phyloP scores from a whole-genome alignment of 2,329 filamentous ascomycete species.

The Alternaria brassicae region DNA sequence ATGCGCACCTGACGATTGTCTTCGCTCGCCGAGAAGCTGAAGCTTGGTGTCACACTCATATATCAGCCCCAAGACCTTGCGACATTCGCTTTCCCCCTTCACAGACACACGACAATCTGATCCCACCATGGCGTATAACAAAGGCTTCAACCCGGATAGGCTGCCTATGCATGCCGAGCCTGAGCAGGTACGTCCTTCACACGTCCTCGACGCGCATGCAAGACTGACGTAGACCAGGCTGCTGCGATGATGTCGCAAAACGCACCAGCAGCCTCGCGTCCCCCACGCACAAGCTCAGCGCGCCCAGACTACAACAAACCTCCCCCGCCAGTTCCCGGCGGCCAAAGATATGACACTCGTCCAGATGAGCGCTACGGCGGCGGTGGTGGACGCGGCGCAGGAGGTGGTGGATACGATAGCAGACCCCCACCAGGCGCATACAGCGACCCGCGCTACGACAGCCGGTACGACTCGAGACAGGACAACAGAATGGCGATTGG shows the following conservation, averaged over 20 bases:
- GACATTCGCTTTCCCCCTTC: constrained; percentile 8
- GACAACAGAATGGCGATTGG: constrained; percentile 50
- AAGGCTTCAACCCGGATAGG: constrained; percentile 90
- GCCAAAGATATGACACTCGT: constrained; percentile 43
- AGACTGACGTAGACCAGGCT: constrained; percentile 42
- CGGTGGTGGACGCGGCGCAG: constrained; percentile 30
- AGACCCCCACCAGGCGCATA: constrained; percentile 51
- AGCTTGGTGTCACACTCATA: constrained; percentile 23
- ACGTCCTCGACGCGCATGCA: neutral
- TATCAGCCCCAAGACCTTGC: constrained; percentile 19
- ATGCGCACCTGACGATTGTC: constrained; percentile 12
- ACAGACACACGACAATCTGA: constrained; percentile 8
- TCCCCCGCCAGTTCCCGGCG: constrained; percentile 41
- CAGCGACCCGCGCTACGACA: constrained; percentile 45
- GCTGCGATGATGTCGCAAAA: constrained; percentile 51
- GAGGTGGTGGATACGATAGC: constrained; percentile 36
- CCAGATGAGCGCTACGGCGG: constrained; percentile 49
- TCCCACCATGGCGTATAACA: constrained; percentile 86
- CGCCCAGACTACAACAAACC: constrained; percentile 56
- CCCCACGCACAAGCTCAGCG: constrained; percentile 44
- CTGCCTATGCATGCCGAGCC: constrained; percentile 89
- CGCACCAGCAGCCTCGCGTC: constrained; percentile 29
- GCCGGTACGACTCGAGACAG: constrained; percentile 36
- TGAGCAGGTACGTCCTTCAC: constrained; percentile 64
- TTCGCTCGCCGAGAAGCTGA: constrained; percentile 17